Evolutionary conservation across 2,329 filamentous ascomycete genomes (phyloP), one percentile per base, ranked within the genome.

Genomic region (Xylaria sp.): DNA sequence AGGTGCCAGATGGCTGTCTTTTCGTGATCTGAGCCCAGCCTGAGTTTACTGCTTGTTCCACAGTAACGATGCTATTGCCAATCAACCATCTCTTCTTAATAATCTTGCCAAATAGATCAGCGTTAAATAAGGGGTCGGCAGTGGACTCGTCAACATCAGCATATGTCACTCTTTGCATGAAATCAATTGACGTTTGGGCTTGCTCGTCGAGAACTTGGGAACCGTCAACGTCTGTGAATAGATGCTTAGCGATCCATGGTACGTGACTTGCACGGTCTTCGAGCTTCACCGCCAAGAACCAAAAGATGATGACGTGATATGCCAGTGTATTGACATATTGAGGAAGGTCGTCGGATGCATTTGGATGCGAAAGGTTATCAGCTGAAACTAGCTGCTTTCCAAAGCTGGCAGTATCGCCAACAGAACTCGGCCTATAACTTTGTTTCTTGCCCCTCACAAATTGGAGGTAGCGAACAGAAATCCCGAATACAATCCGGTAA

Each of bases 281-380:
- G 61, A 97, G 86, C 76, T 94, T 95, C 74, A 99, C 80, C 0
- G 94, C 92, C 74, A 99, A 86, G 78, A 98, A 99, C 96, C 96
- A 99, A 78, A 97, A 98, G 1, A 94, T 92, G 73, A 99, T 94
- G 74, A 97, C 94, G 78, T 98, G 94, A 78, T 97, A 97, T 9
- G 95, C 95, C 62, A 98, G 84, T 1, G 94, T 92, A 79, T 97
- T 96, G 31, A 99, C 93, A 78, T 99, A 99, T 79, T 96, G 92
- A 4, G 94, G 94, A 59, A 97, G 85, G 72, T 96, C 93, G 70
- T 96, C 92, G 8, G 90, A 80, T 9, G 79, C 75, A 57, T 76
- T 80, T 13, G 80, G 78, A 41, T 77, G 78, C 2, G 73, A 72
- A 10, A 73, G 71, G 41, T 68, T 79, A 66, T 75, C 76, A 64